Base-by-base conservation (phyloP, 352 stramenopile species). In the Phytophthora multivora region DNA sequence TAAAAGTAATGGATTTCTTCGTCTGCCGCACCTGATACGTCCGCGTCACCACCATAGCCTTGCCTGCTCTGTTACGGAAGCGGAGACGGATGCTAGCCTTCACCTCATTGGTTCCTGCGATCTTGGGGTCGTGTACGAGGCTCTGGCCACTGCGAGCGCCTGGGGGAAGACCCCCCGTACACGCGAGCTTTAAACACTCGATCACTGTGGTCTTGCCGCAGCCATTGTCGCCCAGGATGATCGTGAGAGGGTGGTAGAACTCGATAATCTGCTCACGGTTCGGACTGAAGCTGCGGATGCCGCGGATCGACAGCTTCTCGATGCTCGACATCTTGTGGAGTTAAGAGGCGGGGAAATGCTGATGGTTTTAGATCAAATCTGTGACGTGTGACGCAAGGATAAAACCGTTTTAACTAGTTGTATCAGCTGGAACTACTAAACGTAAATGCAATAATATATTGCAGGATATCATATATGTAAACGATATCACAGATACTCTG, bases 151-250 rank as follows among this genome's bases (percentile, higher is more conserved):
- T 89, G 35, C 76, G 76, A 9, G 86, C 72, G 1, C 96, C 96
- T 0, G 97, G 97, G 4, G 98, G 98, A 0, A 99, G 63, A 9
- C 84, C 79, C 16, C 98, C 98, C 5, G 97, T 99, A 47, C 91
- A 96, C 25, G 94, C 90, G 46, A 98, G 96, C 76, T 99, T 99
- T 30, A 99, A 89, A 69, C 96, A 99, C 86, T 99, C 98, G 75
- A 99, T 99, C 51, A 99, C 98, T 13, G 98, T 99, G 1, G 98
- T 99, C 88, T 99, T 99, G n/a, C 96, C 97, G 62, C 91, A 98
- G 50, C 96, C 96, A 75, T 99, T 99, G 62, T 96, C 81, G 19
- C 96, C 96, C 10, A 98, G 77, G 57, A 99, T 99, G 51, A 99
- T 98, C 4, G 98, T 99, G 25, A 99, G 83, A 23, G 98, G 98